A percentile compares a stretch with the other conserved stretches of the same genome.
Evolutionary conservation across 176 grass and related monocot species (phyloP).

Genomic region (Poa annua): DNA sequence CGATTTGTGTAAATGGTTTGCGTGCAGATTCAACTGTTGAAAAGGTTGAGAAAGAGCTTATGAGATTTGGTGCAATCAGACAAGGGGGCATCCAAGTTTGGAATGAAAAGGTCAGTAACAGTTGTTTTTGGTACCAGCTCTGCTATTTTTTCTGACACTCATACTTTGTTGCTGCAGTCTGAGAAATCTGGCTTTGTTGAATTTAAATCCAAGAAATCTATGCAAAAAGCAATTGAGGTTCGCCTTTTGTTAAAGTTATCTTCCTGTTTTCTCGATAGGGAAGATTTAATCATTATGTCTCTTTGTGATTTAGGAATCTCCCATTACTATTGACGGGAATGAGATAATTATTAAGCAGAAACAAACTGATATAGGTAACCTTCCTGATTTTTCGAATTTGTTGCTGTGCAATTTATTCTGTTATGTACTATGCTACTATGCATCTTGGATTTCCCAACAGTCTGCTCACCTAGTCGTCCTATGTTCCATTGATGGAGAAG

Average conservation of each 20-base stretch:
- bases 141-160: slow-evolving; percentile 29
- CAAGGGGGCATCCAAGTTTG: slow-evolving; percentile 75
- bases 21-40: slow-evolving; percentile 57
- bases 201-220: slow-evolving; percentile 59
- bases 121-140: background rate
- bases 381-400: background rate
- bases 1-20: slow-evolving; percentile 68
- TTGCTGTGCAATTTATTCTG: background rate
- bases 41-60: slow-evolving; percentile 66
- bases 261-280: background rate
- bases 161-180: slow-evolving; percentile 31
- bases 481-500: background rate
- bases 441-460: background rate
- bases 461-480: background rate
- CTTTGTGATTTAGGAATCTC: slow-evolving; percentile 57
- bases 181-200: slow-evolving; percentile 65
- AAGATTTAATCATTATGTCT: background rate
- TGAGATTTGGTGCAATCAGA: slow-evolving; percentile 79
- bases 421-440: slow-evolving; percentile 3
- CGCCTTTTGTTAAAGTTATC: background rate
- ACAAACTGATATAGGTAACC: background rate
- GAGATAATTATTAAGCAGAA: background rate
- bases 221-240: slow-evolving; percentile 69
- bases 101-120: slow-evolving; percentile 63
- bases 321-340: background rate